Percentiles rank a stretch among this genome's conserved stretches.
These are phyloP conservation scores for Yamadazyma sp. DNA, from an alignment of 1,139 yeast genomes.

Conservation along the genomic window DNA sequence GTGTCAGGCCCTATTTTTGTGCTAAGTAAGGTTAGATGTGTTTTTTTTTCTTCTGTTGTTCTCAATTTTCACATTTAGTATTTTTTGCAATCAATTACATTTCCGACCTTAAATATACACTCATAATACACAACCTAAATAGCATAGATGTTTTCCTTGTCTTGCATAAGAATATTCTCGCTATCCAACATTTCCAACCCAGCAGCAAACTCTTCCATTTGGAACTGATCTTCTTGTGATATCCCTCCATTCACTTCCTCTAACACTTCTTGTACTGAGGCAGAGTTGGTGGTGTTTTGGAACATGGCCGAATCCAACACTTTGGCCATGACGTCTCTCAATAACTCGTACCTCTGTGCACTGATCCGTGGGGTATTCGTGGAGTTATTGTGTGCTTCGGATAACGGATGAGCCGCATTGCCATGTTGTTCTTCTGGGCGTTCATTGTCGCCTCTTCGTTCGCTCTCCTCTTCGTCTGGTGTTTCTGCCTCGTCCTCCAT, in stretches of 20 bases:
- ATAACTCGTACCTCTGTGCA: conserved; percentile 45
- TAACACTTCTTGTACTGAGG: conserved; percentile 44
- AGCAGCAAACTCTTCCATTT: conserved; percentile 49
- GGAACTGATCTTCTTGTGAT: conserved; percentile 62
- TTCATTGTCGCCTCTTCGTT: conserved; percentile 13
- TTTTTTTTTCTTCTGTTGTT: not conserved
- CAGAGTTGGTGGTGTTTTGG: conserved; percentile 43
- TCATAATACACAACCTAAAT: conserved; percentile 27
- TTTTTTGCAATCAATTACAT: conserved; percentile 2
- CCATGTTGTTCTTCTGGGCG: conserved; percentile 23
- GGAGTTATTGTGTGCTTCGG: conserved; percentile 20
- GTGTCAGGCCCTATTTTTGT: no score
- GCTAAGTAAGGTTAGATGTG: no score
- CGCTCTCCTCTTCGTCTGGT: conserved; percentile 14
- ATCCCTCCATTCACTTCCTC: conserved; percentile 51
- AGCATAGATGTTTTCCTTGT: conserved; percentile 65
- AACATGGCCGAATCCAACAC: conserved; percentile 49
- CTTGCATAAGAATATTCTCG: conserved; percentile 58
- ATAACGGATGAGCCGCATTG: conserved; percentile 24
- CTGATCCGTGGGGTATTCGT: conserved; percentile 32
- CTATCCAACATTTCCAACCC: conserved; percentile 54
- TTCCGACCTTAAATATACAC: not conserved
- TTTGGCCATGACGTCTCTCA: conserved; percentile 48
- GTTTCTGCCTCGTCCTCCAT: conserved; percentile 18
- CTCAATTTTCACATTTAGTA: no score